Base-by-base conservation (phyloP, 495 filamentous ascomycete species). In the Polyplosphaeria fusca region DNA sequence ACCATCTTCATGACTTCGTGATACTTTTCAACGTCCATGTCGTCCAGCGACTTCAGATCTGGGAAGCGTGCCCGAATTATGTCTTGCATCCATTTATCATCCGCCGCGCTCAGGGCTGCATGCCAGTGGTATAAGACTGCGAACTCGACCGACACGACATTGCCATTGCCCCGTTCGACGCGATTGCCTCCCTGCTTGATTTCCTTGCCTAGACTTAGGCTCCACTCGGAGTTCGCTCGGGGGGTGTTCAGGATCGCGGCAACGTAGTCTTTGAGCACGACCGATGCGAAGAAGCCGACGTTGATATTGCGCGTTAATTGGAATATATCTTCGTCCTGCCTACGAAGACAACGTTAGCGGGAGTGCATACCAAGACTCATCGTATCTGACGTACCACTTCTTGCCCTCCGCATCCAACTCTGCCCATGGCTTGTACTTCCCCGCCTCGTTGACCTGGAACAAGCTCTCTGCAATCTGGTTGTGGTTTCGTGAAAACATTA, bases 11-110 rank as follows among this genome's bases (percentile, higher is more conserved):
- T 69, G 1, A 81, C 77, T 65, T 73, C 67, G 9, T 82, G 61
- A 39, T 85, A 78, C 55, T 82, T 74, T 0, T 68, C 74, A 25
- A 77, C 65, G 22, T 73, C 72, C 14, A 86, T 68, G 26, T 82
- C 73, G 23, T 69, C 66, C 16, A 69, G 13, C 1, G 55, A 61
- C 30, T 60, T 43, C 22, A 69, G 32, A 4, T 69, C 52, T 16
- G 66, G 66, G 13, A 56, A 47, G 7, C 24, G 51, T 12, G 18
- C 12, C 28, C 58, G 44, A 3, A 69, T 37, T 11, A 67, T 41
- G 26, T 61, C 52, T 24, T 66, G 60, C 66, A 69, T 69, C 66
- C 66, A 69, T 37, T 66, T 62, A 26, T 56, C 66, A 37, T 69
- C 66, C 12, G 66, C 66, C 18, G 66, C 66, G 47, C 64, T 67